A percentile compares a stretch with the other conserved stretches of the same genome.
Evolutionary conservation across 768 basidiomycete species (phyloP).

Genomic region (Pleurotus cornucopiae): DNA sequence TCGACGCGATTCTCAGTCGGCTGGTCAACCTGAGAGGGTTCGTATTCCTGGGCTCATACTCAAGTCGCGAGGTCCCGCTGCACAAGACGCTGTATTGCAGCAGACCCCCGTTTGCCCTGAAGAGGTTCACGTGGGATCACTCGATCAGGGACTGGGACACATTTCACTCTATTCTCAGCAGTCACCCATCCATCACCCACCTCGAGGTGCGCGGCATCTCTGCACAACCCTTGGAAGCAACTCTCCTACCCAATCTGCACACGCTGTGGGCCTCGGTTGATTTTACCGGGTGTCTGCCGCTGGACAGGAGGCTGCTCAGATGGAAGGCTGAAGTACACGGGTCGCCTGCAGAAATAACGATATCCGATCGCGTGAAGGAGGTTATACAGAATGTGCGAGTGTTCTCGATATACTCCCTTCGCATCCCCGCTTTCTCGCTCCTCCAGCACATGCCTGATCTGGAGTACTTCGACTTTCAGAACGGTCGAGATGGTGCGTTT

Average conservation of each 20-base stretch:
- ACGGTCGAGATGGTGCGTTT: too few species aligned
- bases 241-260: neutral
- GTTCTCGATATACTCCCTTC: neutral
- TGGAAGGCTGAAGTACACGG: neutral
- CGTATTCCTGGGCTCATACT: too few species aligned
- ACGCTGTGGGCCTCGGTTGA: neutral
- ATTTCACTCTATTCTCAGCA: neutral
- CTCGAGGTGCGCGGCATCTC: neutral
- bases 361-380: neutral
- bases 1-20: neutral
- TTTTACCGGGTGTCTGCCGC: neutral
- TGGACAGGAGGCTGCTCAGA: neutral
- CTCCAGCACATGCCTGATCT: neutral
- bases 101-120: too few species aligned
- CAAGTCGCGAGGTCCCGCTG: too few species aligned
- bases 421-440: neutral
- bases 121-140: neutral
- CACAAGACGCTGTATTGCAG: too few species aligned
- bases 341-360: neutral
- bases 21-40: neutral
- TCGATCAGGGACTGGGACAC: neutral
- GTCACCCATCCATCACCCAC: neutral
- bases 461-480: neutral
- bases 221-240: neutral
- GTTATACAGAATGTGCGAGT: neutral